These are phyloP conservation scores for Piloderma croceum DNA, from an alignment of 768 basidiomycete species.

Conservation along the genomic window DNA sequence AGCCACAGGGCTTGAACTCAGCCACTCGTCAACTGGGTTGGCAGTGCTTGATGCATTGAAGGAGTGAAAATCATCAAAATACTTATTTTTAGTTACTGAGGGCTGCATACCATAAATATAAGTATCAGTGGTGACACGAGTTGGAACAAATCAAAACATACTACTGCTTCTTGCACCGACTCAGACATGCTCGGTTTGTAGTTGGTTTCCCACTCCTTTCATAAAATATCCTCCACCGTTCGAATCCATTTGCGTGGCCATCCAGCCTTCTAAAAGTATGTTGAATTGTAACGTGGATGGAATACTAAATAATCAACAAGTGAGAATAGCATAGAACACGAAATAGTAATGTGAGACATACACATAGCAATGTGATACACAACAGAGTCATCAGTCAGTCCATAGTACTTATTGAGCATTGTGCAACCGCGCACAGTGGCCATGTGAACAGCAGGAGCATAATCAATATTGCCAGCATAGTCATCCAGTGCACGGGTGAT, in stretches of 20 bases:
- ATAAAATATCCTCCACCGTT: constrained; percentile 12
- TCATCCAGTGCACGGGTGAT: constrained; percentile 18
- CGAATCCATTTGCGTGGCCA: constrained; percentile 26
- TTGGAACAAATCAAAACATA: no score
- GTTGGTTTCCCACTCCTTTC: constrained; percentile 12
- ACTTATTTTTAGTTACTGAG: no score
- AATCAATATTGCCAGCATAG: constrained; percentile 6
- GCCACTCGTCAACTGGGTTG: no score
- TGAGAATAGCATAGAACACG: constrained; percentile 1
- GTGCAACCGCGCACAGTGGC: constrained; percentile 14
- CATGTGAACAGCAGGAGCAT: constrained; percentile 12
- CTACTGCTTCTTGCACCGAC: no score
- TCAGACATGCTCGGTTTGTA: constrained; percentile 17
- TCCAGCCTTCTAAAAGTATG: constrained; percentile 17
- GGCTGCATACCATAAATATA: no score
- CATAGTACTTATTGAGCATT: constrained; percentile 27
- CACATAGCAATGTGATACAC: constrained; percentile 25
- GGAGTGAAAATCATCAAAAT: no score
- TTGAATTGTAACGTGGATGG: constrained; percentile 20
- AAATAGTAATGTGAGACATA: constrained; percentile 6
- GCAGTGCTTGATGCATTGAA: no score
- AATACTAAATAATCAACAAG: constrained; percentile 16
- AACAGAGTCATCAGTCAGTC: constrained; percentile 17
- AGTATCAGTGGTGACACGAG: no score
- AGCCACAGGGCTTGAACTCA: no score